Base-by-base conservation (phyloP, 202 grass and related monocot genomes). In the Bolboschoenoplectus hybrid region DNA sequence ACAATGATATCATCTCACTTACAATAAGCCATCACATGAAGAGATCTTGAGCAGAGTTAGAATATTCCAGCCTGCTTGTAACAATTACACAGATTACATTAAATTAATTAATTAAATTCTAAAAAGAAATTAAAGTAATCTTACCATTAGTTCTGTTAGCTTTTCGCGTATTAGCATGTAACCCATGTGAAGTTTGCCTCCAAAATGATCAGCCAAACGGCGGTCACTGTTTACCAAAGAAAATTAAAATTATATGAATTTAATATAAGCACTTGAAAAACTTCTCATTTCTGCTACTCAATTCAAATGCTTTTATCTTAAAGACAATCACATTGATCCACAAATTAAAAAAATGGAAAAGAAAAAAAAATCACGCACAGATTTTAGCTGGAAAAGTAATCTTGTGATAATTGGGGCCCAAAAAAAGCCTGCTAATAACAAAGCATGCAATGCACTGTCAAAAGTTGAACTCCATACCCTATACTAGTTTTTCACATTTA, bases 171-270 rank as follows among this genome's bases (percentile, higher is more conserved):
- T 90, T 67, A 95, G 97, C 90, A 96, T 94, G 82, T 94, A 98
- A n/a, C 97, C 97, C 80, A 98, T 88, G 67, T 98, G 97, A 88
- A 96, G 97, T 87, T 98, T 96, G 39, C 97, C 97, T 86, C 97
- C 97, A 90, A 98, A 98, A 91, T 98, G 97, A 94, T 98, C 93
- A 86, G 97, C 92, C 86, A 98, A 72, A 55, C 97, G 97, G 35
- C 93, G 93, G 80, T 98, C 93, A 96, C 97, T 96, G 86, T 89
- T 85, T 70, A 81, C 32, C 19, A 81, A 53, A 49, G 74, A 58
- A 63, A 87, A 60, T 38, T 89, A 80, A 91, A 67, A 78, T 78
- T 78, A 78, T 61, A 80, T 13, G 35, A 43, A 12, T 61, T 80
- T 19, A 58, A 58, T 16, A 60, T 58, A 80, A 55, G 74, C 68